Base-by-base conservation (phyloP, 1,284 basidiomycete genomes). In the Marasmius sp. region DNA sequence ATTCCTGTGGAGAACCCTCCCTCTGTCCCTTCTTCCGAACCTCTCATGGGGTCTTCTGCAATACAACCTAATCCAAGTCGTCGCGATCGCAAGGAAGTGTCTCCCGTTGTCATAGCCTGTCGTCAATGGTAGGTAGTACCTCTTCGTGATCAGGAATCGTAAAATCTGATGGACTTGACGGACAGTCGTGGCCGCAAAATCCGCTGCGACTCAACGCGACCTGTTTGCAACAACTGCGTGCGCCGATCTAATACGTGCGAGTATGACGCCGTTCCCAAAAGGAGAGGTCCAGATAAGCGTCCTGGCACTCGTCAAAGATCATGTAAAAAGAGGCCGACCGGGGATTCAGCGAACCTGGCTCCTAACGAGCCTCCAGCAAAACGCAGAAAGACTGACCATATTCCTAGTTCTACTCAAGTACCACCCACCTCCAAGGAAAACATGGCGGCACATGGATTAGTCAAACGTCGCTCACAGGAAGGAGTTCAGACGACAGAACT, bases 251-350 rank as follows among this genome's bases (percentile, higher is more conserved):
- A 90, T 73, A 79, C 82, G 60, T 92, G 89, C 75, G 83, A 87
- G 73, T 93, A 92, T 73, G 91, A 93, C 72, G 79, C 84, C 38
- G 87, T 83, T 48, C 91, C 91, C 67, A 91, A 89, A 75, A 85
- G 91, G 61, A 84, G 91, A 60, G 91, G 91, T 6, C 91, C 91
- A 65, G 91, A 93, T 80, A 92, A 92, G 76, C 83, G 83, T 68
- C 91, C 91, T 63, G 91, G 90, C 33, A 92, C 89, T 65, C 83
- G 91, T 64, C 89, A 91, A 74, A 82, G 90, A 67, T 88, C 87
- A 61, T 91, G 87, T 82, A 92, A 92, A 84, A 91, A 89, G 78
- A 80, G 88, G 61, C 82, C 84, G 59, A 72, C 82, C 34, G 87
- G 88, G 66, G 83, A 82, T 48, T 79, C 84, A 63, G 76, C 71